Evolutionary conservation across 345 rosid species (phyloP).

Genomic region (Ceriops tagal): DNA sequence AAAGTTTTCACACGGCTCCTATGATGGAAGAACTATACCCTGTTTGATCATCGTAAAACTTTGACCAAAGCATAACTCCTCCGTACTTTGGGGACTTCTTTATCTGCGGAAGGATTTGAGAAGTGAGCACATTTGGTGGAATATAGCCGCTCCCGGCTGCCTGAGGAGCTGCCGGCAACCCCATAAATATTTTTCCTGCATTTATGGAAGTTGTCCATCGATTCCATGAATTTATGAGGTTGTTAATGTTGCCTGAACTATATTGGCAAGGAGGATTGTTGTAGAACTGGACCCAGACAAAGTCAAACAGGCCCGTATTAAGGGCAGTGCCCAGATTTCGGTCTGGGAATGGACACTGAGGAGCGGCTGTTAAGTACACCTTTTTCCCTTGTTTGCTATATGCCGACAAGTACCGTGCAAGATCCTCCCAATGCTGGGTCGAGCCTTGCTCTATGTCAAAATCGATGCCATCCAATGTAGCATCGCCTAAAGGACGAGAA

Average conservation of each 20-base stretch:
- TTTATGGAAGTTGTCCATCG: constrained; percentile 20
- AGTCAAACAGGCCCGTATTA: constrained; percentile 26
- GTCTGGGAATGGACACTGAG: constrained; percentile 33
- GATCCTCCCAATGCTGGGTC: constrained; percentile 19
- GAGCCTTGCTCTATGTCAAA: constrained; percentile 30
- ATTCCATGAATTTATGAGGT: constrained; percentile 27
- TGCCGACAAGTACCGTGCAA: constrained; percentile 18
- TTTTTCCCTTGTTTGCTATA: constrained; percentile 18
- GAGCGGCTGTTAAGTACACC: constrained; percentile 29
- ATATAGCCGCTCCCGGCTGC: constrained; percentile 38
- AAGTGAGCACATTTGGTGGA: constrained; percentile 23
- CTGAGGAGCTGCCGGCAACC: constrained; percentile 32
- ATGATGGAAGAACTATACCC: constrained; percentile 27
- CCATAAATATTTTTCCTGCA: constrained; percentile 20
- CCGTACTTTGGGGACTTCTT: constrained; percentile 31
- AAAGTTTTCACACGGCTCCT: constrained; percentile 10
- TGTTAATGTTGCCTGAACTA: constrained; percentile 14
- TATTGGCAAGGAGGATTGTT: constrained; percentile 30
- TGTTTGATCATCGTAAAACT: constrained; percentile 22
- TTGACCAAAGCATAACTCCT: constrained; percentile 40
- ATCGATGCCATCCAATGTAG: constrained; percentile 26
- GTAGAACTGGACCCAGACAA: constrained; percentile 32
- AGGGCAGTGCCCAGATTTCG: constrained; percentile 24
- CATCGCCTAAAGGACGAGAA: constrained; percentile 26
- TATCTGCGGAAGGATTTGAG: constrained; percentile 27